Evolutionary conservation across 805 yeast genomes (phyloP).

Genomic region (Lipomyces lipofer): DNA sequence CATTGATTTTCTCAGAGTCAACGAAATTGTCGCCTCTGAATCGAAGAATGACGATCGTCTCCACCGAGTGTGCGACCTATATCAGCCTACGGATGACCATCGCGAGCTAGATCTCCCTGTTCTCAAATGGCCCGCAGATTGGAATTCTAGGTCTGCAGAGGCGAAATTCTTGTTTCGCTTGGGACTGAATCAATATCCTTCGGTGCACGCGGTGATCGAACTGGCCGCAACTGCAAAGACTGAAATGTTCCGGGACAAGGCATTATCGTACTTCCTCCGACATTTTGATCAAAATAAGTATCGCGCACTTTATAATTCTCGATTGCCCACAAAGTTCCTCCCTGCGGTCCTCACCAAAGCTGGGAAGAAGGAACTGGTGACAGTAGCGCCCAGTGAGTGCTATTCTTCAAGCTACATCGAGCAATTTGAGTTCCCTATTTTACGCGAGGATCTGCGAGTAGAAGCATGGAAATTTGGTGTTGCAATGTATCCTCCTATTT

Average conservation of each 20-base stretch:
- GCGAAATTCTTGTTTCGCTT: slow-evolving; percentile 37
- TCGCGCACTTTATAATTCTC: slow-evolving; percentile 13
- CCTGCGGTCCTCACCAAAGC: slow-evolving; percentile 26
- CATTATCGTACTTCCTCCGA: slow-evolving; percentile 37
- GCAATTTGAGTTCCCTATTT: slow-evolving; percentile 38
- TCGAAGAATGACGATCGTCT: slow-evolving; percentile 19
- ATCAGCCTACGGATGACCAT: slow-evolving; percentile 38
- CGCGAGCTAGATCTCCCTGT: slow-evolving; percentile 36
- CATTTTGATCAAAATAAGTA: slow-evolving; percentile 34
- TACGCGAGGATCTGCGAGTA: slow-evolving; percentile 28
- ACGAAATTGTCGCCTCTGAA: slow-evolving; percentile 37
- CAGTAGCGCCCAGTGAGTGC: slow-evolving; percentile 24
- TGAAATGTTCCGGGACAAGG: slow-evolving; percentile 27
- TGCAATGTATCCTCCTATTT: slow-evolving; percentile 33
- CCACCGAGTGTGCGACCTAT: slow-evolving; percentile 36
- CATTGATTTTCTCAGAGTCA: slow-evolving; percentile 36
- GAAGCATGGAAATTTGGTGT: slow-evolving; percentile 41
- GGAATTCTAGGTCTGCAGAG: slow-evolving; percentile 36
- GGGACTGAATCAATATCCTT: slow-evolving; percentile 38
- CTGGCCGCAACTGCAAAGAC: slow-evolving; percentile 17
- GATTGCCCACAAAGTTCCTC: slow-evolving; percentile 19
- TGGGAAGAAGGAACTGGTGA: slow-evolving; percentile 10
- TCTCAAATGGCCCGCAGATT: slow-evolving; percentile 35
- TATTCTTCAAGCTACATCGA: slow-evolving; percentile 27
- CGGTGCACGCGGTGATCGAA: slow-evolving; percentile 32